Evolutionary conservation across 2,329 filamentous ascomycete genomes (phyloP).

Genomic region (Lecanosticta acicola): DNA sequence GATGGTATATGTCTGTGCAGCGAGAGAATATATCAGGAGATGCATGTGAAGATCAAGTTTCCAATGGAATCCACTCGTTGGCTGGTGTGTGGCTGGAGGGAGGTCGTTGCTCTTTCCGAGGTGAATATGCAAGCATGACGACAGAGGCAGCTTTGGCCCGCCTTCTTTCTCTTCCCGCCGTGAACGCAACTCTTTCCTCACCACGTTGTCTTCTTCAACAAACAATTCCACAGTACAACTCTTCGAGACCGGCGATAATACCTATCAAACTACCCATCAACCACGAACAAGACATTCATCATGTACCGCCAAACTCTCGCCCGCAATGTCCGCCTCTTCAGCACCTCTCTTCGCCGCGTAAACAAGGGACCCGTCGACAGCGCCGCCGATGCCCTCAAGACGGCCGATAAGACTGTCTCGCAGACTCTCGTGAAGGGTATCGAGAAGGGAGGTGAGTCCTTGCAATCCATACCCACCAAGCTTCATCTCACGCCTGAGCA

Average conservation of each 20-base stretch:
- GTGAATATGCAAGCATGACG: no score
- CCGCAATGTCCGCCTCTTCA: conserved; percentile 48
- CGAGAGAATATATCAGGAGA: no score
- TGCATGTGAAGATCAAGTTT: no score
- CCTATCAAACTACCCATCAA: not conserved
- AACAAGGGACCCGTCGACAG: conserved; percentile 51
- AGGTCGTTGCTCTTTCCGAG: no score
- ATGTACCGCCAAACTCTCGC: conserved; percentile 45
- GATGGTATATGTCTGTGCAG: no score
- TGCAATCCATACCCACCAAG: conserved; percentile 8
- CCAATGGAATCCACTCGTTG: no score
- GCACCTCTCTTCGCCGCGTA: conserved; percentile 43
- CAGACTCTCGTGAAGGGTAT: conserved; percentile 56
- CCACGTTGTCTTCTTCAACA: not conserved
- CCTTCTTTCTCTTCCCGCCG: not conserved
- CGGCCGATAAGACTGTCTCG: conserved; percentile 51
- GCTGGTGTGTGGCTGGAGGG: no score
- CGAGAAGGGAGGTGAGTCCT: conserved; percentile 54
- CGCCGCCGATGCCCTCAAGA: conserved; percentile 55
- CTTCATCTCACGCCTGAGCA: conserved; percentile 1
- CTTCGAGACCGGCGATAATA: not conserved
- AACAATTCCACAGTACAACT: not conserved
- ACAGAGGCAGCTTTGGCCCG: not conserved
- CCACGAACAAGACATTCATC: conserved; percentile 19
- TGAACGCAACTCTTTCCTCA: not conserved